Percentiles rank a stretch among this genome's conserved stretches.
These are phyloP conservation scores for Monosporascus sp. DNA, from an alignment of 2,329 filamentous ascomycete genomes.

Conservation along the genomic window DNA sequence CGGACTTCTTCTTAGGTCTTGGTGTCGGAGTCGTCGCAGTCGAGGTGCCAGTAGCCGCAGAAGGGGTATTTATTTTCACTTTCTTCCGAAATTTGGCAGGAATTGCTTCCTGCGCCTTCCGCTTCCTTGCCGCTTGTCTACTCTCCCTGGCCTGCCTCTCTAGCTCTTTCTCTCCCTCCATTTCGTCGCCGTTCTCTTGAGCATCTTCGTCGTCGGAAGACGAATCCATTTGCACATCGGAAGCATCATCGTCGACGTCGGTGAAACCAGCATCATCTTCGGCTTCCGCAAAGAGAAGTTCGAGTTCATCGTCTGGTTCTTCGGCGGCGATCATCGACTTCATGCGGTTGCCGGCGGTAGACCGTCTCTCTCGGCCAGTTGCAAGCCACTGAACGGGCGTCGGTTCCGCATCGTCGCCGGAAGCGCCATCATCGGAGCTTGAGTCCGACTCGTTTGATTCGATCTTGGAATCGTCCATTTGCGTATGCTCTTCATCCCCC, in stretches of 20 bases:
- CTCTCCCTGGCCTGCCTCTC: constrained; percentile 70
- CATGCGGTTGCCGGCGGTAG: constrained; percentile 81
- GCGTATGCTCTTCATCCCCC: constrained; percentile 37
- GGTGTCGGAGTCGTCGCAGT: constrained; percentile 36
- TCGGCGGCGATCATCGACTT: constrained; percentile 71
- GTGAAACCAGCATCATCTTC: constrained; percentile 66
- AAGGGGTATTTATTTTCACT: constrained; percentile 56
- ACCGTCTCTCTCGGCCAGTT: constrained; percentile 67
- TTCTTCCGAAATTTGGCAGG: constrained; percentile 68
- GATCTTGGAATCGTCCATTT: constrained; percentile 22
- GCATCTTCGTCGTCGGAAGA: constrained; percentile 81
- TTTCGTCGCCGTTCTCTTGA: constrained; percentile 61
- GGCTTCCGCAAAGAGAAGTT: constrained; percentile 70
- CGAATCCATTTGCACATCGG: constrained; percentile 81
- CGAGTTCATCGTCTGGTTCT: constrained; percentile 63
- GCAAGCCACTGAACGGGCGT: constrained; percentile 61
- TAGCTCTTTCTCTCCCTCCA: constrained; percentile 84
- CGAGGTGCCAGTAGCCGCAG: constrained; percentile 29
- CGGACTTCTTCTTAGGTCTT: constrained; percentile 55
- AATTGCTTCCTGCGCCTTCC: constrained; percentile 72
- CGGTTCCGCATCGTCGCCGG: constrained; percentile 21
- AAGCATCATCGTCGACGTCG: constrained; percentile 60
- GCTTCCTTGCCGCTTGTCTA: constrained; percentile 64
- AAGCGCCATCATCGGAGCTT: constrained; percentile 33
- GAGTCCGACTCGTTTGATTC: constrained; percentile 30